Evolutionary conservation across 73 alveolate genomes (phyloP).

Genomic region (Tetrahymena elliotti): DNA sequence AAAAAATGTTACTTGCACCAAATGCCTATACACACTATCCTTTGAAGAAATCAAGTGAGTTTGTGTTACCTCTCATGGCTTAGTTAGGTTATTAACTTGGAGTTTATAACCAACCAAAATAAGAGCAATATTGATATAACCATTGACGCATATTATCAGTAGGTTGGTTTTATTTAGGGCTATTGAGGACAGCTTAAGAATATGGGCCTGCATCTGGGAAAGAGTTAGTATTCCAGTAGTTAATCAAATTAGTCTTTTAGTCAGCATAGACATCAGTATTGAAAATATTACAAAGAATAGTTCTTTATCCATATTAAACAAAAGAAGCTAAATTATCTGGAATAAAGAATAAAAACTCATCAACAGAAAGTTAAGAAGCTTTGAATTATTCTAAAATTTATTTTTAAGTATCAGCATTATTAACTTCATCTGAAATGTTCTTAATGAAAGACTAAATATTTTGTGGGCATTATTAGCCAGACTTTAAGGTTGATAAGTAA

Average conservation of each 20-base stretch:
- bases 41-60: not conserved
- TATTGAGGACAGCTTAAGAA: not conserved
- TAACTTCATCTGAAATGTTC: not conserved
- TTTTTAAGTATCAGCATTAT: not conserved
- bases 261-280: not conserved
- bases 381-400: not conserved
- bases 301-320: conserved; percentile 29
- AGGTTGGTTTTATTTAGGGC: not conserved
- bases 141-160: conserved; percentile 10
- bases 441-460: not conserved
- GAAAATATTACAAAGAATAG: conserved; percentile 4
- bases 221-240: not conserved
- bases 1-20: not conserved
- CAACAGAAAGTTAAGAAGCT: not conserved
- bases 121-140: conserved; percentile 30
- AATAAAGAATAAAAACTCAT: conserved; percentile 25
- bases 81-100: not conserved
- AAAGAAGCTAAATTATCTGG: conserved; percentile 12
- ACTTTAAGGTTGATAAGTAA: not conserved
- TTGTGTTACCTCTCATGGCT: not conserved
- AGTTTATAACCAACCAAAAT: conserved; percentile 39
- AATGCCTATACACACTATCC: not conserved
- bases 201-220: not conserved
- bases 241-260: not conserved
- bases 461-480: conserved; percentile 14